Conservation (phyloP, 371 early-diverging fungal species). For the Apophysomyces sp. region DNA sequence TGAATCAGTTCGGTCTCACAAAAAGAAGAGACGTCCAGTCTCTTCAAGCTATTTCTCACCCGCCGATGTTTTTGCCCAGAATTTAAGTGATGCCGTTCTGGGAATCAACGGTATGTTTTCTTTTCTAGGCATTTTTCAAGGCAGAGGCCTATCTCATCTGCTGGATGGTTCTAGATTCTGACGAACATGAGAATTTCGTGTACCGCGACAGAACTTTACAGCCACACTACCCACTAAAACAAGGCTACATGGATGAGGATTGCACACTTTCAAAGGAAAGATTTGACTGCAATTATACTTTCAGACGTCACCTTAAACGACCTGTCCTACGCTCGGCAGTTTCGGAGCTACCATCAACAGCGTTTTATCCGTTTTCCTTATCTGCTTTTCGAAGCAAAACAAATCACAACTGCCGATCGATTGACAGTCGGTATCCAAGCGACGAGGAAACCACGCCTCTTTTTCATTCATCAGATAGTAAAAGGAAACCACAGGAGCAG, state of each 20-base stretch:
- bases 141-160: neutral
- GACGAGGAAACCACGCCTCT: slow-evolving; percentile 22
- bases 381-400: slow-evolving; percentile 6
- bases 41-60: slow-evolving; percentile 19
- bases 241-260: slow-evolving; percentile 5
- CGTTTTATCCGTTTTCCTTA: slow-evolving; percentile 14
- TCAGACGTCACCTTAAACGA: slow-evolving; percentile 17
- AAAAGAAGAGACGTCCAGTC: slow-evolving; percentile 15
- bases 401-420: slow-evolving; percentile 5
- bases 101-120: slow-evolving; percentile 39
- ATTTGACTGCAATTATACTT: neutral
- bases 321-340: slow-evolving; percentile 40
- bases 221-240: neutral
- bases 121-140: neutral
- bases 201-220: slow-evolving; percentile 28
- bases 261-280: slow-evolving; percentile 4
- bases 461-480: slow-evolving; percentile 3
- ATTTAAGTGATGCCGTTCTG: slow-evolving; percentile 43
- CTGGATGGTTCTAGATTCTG: slow-evolving; percentile 28
- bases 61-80: slow-evolving; percentile 44
- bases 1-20: slow-evolving; percentile 13
- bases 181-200: slow-evolving; percentile 37
- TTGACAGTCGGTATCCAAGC: slow-evolving; percentile 16
- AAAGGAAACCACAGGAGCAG: slow-evolving; percentile 3
- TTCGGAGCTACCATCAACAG: slow-evolving; percentile 36